Evolutionary conservation across 106 monocot genomes (phyloP), one percentile per base, ranked within the genome.

Genomic region (Chionographis japonica): DNA sequence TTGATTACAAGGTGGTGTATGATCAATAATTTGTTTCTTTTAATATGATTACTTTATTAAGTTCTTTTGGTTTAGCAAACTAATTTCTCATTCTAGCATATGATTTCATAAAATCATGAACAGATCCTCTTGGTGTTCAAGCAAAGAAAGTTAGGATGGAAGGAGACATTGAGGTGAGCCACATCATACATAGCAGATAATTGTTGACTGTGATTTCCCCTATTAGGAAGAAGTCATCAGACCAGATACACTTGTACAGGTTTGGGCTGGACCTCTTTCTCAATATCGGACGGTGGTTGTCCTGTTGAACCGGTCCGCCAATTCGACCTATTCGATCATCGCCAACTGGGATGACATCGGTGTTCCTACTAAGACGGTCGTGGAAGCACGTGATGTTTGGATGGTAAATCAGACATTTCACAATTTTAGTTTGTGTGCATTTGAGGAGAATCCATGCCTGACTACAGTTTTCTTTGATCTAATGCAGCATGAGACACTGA

Each of bases 201-300:
- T 54, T 54, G 4, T 27, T 27, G 27, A 27, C 19, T 2, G 40
- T 57, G 3, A 12, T 27, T 18, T 35, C 37, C 15, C 18, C 8
- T 39, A 2, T 43, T 9, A 14, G 8, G 12, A 1, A 10, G 57
- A 56, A 19, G 58, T 19, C 42, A 9, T 46, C 58, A 43, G 35
- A 63, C 1, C 37, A 63, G 43, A 74, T 16, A 51, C 8, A 9
- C 15, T 49, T 57, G 15, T 57, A 41, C 72, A 91, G 91, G 50
- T 93, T 40, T 93, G 88, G 92, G 88, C 83, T 39, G 92, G 81
- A 61, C 80, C 92, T 51, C 86, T 93, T 20, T 81, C 73, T 43
- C 52, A 67, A 56, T 69, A 74, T 59, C 74, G 85, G 67, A 80
- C 76, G 8, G 88, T 73, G 8, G 78, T 92, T 1, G 57, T 92